These are phyloP conservation scores for Ascomycota sp. DNA, from an alignment of 2,329 filamentous ascomycete genomes.

Conservation along the genomic window DNA sequence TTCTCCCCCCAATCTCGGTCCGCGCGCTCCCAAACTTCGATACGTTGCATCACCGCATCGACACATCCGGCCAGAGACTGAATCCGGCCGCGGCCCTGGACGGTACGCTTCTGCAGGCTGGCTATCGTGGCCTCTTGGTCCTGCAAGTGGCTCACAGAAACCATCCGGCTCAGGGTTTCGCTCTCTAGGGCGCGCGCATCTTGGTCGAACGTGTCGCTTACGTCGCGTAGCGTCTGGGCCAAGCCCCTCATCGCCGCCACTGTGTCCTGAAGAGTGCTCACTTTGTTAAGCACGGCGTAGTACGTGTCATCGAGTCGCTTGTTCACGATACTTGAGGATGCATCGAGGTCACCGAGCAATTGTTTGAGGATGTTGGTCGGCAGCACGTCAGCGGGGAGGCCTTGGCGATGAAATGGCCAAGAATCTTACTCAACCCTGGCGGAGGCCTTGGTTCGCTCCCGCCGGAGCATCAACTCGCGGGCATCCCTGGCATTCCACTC, in stretches of 20 bases:
- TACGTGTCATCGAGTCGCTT: slow-evolving; percentile 53
- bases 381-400: background rate
- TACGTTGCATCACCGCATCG: slow-evolving; percentile 37
- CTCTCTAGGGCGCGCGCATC: slow-evolving; percentile 37
- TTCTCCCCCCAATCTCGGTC: slow-evolving; percentile 49
- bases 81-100: slow-evolving; percentile 37
- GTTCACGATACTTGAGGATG: slow-evolving; percentile 41
- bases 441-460: slow-evolving; percentile 15
- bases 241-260: slow-evolving; percentile 46
- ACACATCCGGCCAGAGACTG: slow-evolving; percentile 40
- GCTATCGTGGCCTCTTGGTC: slow-evolving; percentile 44
- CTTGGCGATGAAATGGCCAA: too few species aligned
- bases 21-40: slow-evolving; percentile 46
- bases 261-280: slow-evolving; percentile 41
- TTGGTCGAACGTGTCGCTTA: slow-evolving; percentile 35
- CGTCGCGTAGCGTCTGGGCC: slow-evolving; percentile 36
- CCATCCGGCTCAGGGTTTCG: slow-evolving; percentile 41
- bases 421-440: slow-evolving; percentile 12
- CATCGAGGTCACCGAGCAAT: slow-evolving; percentile 31
- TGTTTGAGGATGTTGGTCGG: slow-evolving; percentile 18
- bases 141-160: slow-evolving; percentile 39
- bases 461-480: slow-evolving; percentile 18
- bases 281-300: slow-evolving; percentile 50
- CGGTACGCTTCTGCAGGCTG: slow-evolving; percentile 39
- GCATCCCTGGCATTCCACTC: slow-evolving; percentile 13